Evolutionary conservation across 352 stramenopile species (phyloP).

Genomic region (Globisporangium sylvaticum): DNA sequence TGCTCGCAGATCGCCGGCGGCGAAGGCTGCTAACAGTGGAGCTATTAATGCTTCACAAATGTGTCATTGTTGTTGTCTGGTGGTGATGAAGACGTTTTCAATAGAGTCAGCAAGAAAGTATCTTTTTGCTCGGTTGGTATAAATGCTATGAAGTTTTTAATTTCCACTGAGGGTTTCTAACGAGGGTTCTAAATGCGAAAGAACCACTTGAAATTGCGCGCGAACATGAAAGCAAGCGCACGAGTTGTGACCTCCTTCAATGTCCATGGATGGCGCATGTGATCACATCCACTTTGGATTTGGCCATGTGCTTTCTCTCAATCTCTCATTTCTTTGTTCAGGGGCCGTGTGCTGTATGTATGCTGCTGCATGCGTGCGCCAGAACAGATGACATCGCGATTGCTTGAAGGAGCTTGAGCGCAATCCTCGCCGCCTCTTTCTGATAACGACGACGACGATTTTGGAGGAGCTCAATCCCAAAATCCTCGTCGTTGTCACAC

Average conservation of each 20-base stretch:
- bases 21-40: constrained; percentile 21
- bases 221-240: neutral
- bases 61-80: neutral
- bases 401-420: too few species aligned
- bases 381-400: too few species aligned
- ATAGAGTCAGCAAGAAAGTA: neutral
- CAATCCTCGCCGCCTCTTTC: neutral
- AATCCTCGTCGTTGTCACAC: too few species aligned
- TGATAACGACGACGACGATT: neutral
- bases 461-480: too few species aligned
- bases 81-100: neutral
- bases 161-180: too few species aligned
- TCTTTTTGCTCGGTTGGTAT: neutral
- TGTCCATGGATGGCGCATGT: too few species aligned
- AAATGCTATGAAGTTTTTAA: neutral
- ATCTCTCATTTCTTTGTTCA: too few species aligned
- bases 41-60: neutral
- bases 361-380: too few species aligned
- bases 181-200: neutral
- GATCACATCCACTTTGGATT: too few species aligned
- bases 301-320: too few species aligned
- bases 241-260: too few species aligned
- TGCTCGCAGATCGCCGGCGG: constrained; percentile 37
- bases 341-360: too few species aligned
- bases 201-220: neutral